Percentiles rank a stretch among this genome's conserved stretches.
Conservation (phyloP, 805 yeast species). For the Hanseniaspora mollemarum region DNA sequence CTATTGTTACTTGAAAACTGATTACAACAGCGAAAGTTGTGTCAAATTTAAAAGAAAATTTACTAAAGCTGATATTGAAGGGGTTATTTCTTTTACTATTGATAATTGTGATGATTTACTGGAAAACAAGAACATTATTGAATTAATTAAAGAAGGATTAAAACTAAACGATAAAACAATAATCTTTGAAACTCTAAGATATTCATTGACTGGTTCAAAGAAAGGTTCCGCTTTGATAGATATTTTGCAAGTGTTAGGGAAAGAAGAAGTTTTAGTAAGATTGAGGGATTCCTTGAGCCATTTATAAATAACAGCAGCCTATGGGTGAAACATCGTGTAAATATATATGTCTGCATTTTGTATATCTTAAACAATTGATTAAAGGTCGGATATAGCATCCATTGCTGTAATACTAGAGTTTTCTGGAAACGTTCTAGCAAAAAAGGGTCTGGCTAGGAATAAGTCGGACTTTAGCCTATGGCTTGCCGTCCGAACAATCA, state of each 20-base stretch:
- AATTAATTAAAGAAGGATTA: constrained; percentile 8
- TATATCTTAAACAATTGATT: background rate
- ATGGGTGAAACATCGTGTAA: too few species aligned
- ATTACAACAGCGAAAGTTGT: constrained; percentile 23
- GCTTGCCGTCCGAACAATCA: too few species aligned
- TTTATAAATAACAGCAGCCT: too few species aligned
- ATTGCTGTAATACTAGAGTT: background rate
- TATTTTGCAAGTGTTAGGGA: constrained; percentile 46
- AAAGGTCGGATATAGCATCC: background rate
- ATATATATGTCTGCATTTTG: too few species aligned
- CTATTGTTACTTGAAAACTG: constrained; percentile 38
- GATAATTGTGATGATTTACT: background rate
- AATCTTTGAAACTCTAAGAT: constrained; percentile 50
- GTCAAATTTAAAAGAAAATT: constrained; percentile 27
- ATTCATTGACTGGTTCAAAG: constrained; percentile 55
- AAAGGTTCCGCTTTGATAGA: constrained; percentile 60
- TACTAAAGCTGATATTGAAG: constrained; percentile 16
- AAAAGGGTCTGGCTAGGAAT: too few species aligned
- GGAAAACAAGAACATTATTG: constrained; percentile 14
- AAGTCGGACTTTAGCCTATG: too few species aligned
- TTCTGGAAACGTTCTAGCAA: background rate
- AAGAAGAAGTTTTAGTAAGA: constrained; percentile 28
- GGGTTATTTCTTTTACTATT: constrained; percentile 18
- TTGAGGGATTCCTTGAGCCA: constrained; percentile 21
- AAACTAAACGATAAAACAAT: constrained; percentile 25